These are phyloP conservation scores for Aspergillus sp. DNA, from an alignment of 2,329 filamentous ascomycete species.

Conservation along the genomic window DNA sequence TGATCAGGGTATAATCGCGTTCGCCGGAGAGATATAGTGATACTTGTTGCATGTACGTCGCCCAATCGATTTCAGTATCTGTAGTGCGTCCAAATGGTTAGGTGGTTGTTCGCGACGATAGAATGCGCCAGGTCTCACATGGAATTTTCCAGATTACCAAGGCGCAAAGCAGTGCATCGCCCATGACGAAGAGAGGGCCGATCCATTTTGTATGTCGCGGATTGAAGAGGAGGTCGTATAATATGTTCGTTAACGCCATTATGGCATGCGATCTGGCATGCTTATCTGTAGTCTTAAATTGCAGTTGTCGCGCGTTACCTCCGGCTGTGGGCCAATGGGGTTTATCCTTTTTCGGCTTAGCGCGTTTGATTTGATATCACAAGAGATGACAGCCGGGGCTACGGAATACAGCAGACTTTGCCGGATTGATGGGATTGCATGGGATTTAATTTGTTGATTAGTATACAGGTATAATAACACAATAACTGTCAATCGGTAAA, in stretches of 20 bases:
- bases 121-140: slow-evolving; percentile 51
- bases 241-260: slow-evolving; percentile 29
- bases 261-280: neutral
- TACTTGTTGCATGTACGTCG: slow-evolving; percentile 93
- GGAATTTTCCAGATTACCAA: slow-evolving; percentile 74
- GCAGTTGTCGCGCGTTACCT: slow-evolving; percentile 11
- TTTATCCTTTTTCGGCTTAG: slow-evolving; percentile 16
- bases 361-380: neutral
- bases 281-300: neutral
- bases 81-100: slow-evolving; percentile 7
- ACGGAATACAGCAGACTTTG: neutral
- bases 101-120: neutral
- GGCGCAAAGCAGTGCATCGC: slow-evolving; percentile 65
- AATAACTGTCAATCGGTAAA: neutral
- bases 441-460: neutral
- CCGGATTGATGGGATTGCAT: neutral
- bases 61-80: slow-evolving; percentile 99
- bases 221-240: slow-evolving; percentile 43
- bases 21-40: slow-evolving; percentile 73
- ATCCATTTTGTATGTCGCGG: slow-evolving; percentile 57
- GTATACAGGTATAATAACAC: neutral
- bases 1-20: slow-evolving; percentile 77
- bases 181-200: slow-evolving; percentile 58
- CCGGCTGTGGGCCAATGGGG: slow-evolving; percentile 9
- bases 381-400: neutral